Evolutionary conservation across 2,329 filamentous ascomycete genomes (phyloP), one percentile per base, ranked within the genome.

Genomic region (Colletotrichum brevisporum): DNA sequence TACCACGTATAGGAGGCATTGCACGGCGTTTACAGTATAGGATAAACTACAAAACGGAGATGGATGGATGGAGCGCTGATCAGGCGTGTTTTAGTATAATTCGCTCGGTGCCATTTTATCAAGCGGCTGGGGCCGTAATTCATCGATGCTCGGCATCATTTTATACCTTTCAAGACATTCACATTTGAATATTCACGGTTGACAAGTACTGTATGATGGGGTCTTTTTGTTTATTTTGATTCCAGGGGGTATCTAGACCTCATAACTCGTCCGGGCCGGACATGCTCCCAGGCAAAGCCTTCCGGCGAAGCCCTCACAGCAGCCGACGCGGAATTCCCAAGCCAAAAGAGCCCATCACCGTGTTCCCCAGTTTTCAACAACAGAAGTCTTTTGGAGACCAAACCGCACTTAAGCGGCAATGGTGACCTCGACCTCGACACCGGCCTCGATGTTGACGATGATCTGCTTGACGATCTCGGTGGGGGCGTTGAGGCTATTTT

Each of bases 391-490:
- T 43, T 4, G 10, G 27, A 12, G 21, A 1, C 18, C 43, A 52
- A 54, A 63, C 54, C 74, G 71, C 21, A 24, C 75, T 86, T 92
- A 94, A 82, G 93, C 92, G 81, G 93, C 93, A 81, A 96, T 96
- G 82, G 93, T 96, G 78, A 96, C 93, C 89, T 96, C 93, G 77
- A 96, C 93, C 89, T 96, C 93, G 81, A 96, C 93, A 87, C 93
- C 93, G 75, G 93, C 93, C 88, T 96, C 93, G 83, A 96, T 96
- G 88, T 96, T 97, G 89, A 96, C 92, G 83, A 96, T 96, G 88
- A 96, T 95, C 86, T 94, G 92, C 92, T 97, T 97, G 87, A 97
- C 93, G 76, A 95, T 92, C 91, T 99, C 96, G 80, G 96, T 99
- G 73, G 96, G 96, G 78, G 96, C 96, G 87, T 97, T 95, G 76